phyloP scores from a whole-genome alignment of 352 stramenopile genomes.

The Pythium brachiatum region DNA sequence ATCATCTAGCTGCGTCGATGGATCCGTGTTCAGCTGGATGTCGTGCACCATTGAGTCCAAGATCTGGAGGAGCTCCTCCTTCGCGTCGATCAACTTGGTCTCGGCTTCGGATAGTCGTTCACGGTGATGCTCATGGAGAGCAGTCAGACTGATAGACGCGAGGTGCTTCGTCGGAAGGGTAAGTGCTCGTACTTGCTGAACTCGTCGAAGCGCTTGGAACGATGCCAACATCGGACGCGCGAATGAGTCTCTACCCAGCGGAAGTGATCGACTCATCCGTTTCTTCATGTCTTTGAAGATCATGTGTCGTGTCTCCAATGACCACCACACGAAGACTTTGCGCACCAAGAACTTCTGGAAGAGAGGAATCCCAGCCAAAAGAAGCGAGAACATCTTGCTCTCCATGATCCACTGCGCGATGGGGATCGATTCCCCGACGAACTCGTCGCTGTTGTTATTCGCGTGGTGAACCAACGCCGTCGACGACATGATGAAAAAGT shows the following conservation, averaged over 20 bases:
- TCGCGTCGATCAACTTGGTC: conserved; percentile 63
- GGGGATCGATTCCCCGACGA: conserved; percentile 51
- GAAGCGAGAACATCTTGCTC: conserved; percentile 68
- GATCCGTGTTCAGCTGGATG: conserved; percentile 38
- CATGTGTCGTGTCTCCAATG: conserved; percentile 25
- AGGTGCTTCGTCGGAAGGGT: conserved; percentile 33
- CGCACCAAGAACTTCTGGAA: conserved; percentile 72
- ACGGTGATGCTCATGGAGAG: conserved; percentile 52
- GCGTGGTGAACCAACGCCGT: conserved; percentile 57
- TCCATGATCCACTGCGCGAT: conserved; percentile 72
- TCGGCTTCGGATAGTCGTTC: conserved; percentile 35
- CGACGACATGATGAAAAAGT: conserved; percentile 74
- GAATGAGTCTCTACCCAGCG: conserved; percentile 39
- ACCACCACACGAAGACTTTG: conserved; percentile 58
- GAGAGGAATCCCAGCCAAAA: conserved; percentile 65
- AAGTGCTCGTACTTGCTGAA: conserved; percentile 44
- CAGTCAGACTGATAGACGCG: conserved; percentile 28
- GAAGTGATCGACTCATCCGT: conserved; percentile 32
- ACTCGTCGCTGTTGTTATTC: conserved; percentile 35
- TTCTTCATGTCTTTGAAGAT: conserved; percentile 50
- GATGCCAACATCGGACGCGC: conserved; percentile 40
- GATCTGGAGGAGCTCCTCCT: conserved; percentile 46
- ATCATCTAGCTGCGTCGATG: conserved; percentile 45
- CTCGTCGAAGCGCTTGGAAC: conserved; percentile 30
- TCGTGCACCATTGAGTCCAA: conserved; percentile 55